These are phyloP conservation scores for Ophiostoma quercus DNA, from an alignment of 2,329 filamentous ascomycete species.

Conservation along the genomic window DNA sequence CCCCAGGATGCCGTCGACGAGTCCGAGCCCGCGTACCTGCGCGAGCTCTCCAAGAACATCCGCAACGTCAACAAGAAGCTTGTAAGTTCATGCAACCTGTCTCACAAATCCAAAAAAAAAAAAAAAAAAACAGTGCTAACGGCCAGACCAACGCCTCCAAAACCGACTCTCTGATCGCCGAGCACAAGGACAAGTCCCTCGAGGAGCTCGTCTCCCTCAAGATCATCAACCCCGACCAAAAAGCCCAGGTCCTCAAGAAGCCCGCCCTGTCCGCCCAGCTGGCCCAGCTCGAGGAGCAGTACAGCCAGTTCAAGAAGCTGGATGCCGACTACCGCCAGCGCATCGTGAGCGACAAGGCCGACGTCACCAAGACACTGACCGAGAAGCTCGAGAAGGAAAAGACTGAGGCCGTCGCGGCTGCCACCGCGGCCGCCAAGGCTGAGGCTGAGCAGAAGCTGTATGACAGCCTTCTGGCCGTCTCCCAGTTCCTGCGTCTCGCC, in stretches of 20 bases:
- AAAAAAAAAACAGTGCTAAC: no score
- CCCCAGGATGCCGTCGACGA: slow-evolving; percentile 50
- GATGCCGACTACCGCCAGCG: slow-evolving; percentile 65
- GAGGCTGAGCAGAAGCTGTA: slow-evolving; percentile 54
- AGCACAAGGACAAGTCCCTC: slow-evolving; percentile 64
- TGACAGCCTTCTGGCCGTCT: slow-evolving; percentile 63
- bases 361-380: slow-evolving; percentile 52
- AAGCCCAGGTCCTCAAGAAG: slow-evolving; percentile 71
- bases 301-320: slow-evolving; percentile 68
- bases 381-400: slow-evolving; percentile 52
- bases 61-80: slow-evolving; percentile 94
- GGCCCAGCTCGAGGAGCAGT: slow-evolving; percentile 66
- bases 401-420: slow-evolving; percentile 42
- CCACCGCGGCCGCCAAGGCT: slow-evolving; percentile 51
- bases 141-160: slow-evolving; percentile 63
- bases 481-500: slow-evolving; percentile 74
- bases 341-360: slow-evolving; percentile 53
- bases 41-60: slow-evolving; percentile 85
- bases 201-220: slow-evolving; percentile 66
- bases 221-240: slow-evolving; percentile 78
- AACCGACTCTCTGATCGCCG: slow-evolving; percentile 62
- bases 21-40: slow-evolving; percentile 71
- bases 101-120: no score
- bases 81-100: slow-evolving; percentile 48
- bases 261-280: slow-evolving; percentile 64